These are phyloP conservation scores for Caryopteris hybrid DNA, from an alignment of 305 asterid genomes.

Conservation along the genomic window DNA sequence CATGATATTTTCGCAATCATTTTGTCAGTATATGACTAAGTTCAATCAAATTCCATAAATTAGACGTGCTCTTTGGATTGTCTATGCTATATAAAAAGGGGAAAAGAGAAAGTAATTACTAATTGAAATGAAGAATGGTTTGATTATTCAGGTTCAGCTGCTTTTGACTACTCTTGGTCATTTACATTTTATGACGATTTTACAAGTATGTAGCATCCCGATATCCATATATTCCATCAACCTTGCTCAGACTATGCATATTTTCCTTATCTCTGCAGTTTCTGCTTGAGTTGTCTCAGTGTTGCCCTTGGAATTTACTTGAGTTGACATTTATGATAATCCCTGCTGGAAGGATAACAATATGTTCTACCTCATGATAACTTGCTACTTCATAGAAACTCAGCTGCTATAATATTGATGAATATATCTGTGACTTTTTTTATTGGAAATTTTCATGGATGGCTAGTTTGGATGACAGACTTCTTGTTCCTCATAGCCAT, in stretches of 20 bases:
- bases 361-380: not conserved
- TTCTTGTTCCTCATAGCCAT: constrained; percentile 9
- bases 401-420: not conserved
- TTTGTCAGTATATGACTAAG: not conserved
- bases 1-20: not conserved
- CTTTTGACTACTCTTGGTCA: not conserved
- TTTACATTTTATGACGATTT: not conserved
- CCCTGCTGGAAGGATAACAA: not conserved
- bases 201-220: constrained; percentile 1
- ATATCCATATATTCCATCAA: not conserved
- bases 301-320: not conserved
- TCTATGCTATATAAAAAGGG: not conserved
- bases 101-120: not conserved
- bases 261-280: not conserved
- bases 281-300: not conserved
- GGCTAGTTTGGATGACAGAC: not conserved
- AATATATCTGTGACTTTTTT: not conserved
- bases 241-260: constrained; percentile 6
- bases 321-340: not conserved
- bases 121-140: constrained; percentile 4
- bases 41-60: not conserved
- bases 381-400: not conserved
- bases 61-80: constrained; percentile 2
- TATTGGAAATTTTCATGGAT: not conserved
- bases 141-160: not conserved